Evolutionary conservation across 768 basidiomycete species (phyloP).

Genomic region (Boletus sp.): DNA sequence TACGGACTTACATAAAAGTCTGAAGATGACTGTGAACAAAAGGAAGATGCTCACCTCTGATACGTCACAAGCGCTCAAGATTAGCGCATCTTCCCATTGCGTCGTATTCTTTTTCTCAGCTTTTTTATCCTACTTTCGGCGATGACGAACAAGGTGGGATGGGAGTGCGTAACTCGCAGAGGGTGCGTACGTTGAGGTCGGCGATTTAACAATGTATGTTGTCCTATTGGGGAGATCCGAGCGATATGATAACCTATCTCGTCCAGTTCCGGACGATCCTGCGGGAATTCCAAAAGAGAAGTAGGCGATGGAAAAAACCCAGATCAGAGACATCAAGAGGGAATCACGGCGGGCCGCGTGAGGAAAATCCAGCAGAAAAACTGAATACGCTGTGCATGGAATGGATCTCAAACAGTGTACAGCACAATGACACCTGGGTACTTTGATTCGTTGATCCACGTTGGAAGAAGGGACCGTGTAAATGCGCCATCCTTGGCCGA

Average conservation of each 20-base stretch:
- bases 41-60: not conserved
- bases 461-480: not conserved
- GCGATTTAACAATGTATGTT: not conserved
- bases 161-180: not conserved
- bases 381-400: not conserved
- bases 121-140: not conserved
- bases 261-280: not conserved
- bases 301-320: not conserved
- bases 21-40: not conserved
- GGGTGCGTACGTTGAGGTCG: too few relatives aligned
- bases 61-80: not conserved
- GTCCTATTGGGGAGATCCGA: not conserved
- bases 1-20: not conserved
- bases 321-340: not conserved
- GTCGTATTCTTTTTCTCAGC: not conserved
- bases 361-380: constrained; percentile 1
- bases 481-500: not conserved
- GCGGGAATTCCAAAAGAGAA: not conserved
- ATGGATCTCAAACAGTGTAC: not conserved
- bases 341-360: constrained; percentile 1
- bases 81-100: not conserved
- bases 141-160: not conserved
- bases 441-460: not conserved
- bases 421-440: not conserved
- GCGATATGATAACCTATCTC: not conserved